phyloP scores from a whole-genome alignment of 495 filamentous ascomycete species.

The Hypoxylon intermedium region DNA sequence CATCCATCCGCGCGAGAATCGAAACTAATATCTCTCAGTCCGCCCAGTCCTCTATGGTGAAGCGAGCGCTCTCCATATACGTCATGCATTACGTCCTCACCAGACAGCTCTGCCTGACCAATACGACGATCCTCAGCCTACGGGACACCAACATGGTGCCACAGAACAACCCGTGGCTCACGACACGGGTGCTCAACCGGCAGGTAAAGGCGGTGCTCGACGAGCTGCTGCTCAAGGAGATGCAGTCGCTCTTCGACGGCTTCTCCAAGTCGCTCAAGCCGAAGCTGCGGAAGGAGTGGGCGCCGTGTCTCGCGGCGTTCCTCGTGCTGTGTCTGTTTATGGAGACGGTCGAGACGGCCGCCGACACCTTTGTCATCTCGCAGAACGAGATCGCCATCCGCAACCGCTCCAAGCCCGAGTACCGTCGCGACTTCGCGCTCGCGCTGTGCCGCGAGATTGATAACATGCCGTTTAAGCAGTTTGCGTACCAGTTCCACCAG shows the following conservation, averaged over 20 bases:
- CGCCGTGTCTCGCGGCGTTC: conserved; percentile 58
- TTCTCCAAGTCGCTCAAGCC: conserved; percentile 58
- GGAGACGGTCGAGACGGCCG: conserved; percentile 57
- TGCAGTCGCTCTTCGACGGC: conserved; percentile 52
- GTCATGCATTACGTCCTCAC: conserved; percentile 61
- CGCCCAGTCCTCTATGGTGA: conserved; percentile 47
- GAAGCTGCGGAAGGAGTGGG: conserved; percentile 57
- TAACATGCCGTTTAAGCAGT: conserved; percentile 60
- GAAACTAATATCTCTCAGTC: conserved; percentile 1
- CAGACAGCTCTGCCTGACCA: conserved; percentile 55
- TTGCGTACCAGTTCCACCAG: conserved; percentile 61
- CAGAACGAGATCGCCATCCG: conserved; percentile 56
- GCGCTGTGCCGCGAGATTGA: conserved; percentile 54
- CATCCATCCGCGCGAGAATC: neutral
- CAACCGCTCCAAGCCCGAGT: conserved; percentile 36
- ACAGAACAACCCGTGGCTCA: conserved; percentile 50
- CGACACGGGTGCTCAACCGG: conserved; percentile 58
- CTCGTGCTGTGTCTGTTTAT: conserved; percentile 60
- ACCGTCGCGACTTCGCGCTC: conserved; percentile 50
- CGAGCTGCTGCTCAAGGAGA: conserved; percentile 55
- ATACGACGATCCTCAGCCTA: conserved; percentile 45
- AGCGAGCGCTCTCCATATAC: conserved; percentile 55
- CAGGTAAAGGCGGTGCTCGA: conserved; percentile 61
- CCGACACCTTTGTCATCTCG: conserved; percentile 56
- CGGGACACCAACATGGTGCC: conserved; percentile 43